Base-by-base conservation (phyloP, 2,329 filamentous ascomycete genomes). In the Rhexocercosporidium sp. region DNA sequence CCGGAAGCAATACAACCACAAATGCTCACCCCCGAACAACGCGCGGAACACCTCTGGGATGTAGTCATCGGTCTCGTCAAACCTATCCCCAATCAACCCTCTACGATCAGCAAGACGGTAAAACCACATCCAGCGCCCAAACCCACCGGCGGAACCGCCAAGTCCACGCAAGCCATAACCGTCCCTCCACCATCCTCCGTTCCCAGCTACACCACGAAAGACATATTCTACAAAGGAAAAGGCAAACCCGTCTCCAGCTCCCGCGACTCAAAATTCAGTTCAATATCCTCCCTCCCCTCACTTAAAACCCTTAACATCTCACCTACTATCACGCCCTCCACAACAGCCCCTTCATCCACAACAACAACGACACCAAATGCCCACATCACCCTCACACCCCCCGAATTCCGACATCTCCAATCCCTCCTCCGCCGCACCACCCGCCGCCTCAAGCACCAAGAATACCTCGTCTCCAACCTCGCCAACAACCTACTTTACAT, bases 221-320 rank as follows among this genome's bases (percentile, higher is more conserved):
- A 56, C 27, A 56, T 64, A 2, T 67, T 61, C 41, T 34, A 53
- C 46, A 67, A 64, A 63, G 61, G 56, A 14, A 53, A 60, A 65
- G 31, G 57, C 11, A 53, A 59, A 12, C 62, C 49, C 1, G 4
- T 39, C n/a, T 12, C 14, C 25, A 47, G 49, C 14, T 51, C 53
- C 14, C 65, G 65, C n/a, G 65, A 67, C 31, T 67, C 65, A 12
- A 64, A 64, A 51, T 67, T 67, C 61, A 64, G 61, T 34, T 67
- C 65, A 4, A 61, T 61, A 0, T 44, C 44, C 25, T 67, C 65
- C 12, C 46, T 64, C 1, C 37, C 54, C 12, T 67, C 65, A 11
- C 34, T 57, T 2, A 18, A 53, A 6, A 59, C 54, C 0, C 56
- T 54, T 31, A 34, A 37, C 14, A 51, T 7, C 11, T 44, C 63